phyloP scores from a whole-genome alignment of 306 rosid genomes.

The Sesbania bispinosa region DNA sequence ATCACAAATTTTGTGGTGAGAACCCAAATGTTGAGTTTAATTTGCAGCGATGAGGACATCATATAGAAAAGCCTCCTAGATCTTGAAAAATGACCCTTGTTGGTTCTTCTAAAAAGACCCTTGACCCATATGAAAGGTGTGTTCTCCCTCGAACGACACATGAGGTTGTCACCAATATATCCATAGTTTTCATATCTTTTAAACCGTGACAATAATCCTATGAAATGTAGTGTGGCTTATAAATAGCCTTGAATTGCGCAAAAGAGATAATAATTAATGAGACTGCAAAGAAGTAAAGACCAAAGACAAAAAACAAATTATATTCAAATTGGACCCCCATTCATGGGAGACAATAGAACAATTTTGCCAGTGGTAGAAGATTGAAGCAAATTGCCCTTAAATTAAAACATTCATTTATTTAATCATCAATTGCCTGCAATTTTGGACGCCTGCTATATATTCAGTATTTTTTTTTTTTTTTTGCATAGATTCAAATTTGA shows the following conservation, averaged over 20 bases:
- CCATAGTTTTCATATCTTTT: neutral
- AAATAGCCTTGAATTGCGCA: neutral
- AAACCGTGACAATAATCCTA: neutral
- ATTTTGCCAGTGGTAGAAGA: neutral
- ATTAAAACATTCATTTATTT: no score
- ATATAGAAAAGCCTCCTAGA: no score
- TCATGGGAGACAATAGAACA: constrained; percentile 3
- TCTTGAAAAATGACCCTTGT: neutral
- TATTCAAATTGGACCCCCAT: constrained; percentile 16
- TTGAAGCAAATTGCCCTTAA: neutral
- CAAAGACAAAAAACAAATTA: constrained; percentile 13
- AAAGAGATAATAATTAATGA: neutral
- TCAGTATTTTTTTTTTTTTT: neutral
- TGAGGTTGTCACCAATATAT: neutral
- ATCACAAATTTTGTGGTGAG: no score
- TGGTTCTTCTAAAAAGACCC: constrained; percentile 1
- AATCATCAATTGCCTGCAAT: constrained; percentile 2
- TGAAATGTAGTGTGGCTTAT: neutral
- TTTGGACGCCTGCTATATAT: neutral
- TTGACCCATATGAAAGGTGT: constrained; percentile 11
- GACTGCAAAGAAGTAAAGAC: neutral
- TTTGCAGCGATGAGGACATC: no score
- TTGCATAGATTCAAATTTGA: no score
- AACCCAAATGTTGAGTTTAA: neutral
- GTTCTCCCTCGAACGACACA: neutral